Percentiles rank a stretch among this genome's conserved stretches.
phyloP scores from a whole-genome alignment of 352 stramenopile species.

The Phytophthora syringae region DNA sequence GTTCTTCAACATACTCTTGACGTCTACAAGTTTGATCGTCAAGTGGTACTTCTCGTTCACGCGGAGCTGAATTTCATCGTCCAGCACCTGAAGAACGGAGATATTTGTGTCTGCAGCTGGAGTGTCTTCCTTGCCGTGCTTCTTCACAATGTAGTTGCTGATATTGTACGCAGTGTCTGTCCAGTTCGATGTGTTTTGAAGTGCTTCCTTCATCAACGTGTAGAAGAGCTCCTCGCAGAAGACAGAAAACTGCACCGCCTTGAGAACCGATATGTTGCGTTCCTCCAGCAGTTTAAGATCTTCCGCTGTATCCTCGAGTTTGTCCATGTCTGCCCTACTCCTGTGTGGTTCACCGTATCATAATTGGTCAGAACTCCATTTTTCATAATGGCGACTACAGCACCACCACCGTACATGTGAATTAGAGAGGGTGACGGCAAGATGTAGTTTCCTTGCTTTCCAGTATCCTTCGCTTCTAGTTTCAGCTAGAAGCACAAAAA shows the following conservation, averaged over 20 bases:
- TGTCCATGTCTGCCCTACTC: slow-evolving; percentile 61
- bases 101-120: slow-evolving; percentile 40
- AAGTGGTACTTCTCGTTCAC: slow-evolving; percentile 81
- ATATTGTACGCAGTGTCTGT: slow-evolving; percentile 72
- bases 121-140: slow-evolving; percentile 45
- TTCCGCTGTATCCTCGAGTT: slow-evolving; percentile 63
- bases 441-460: slow-evolving; percentile 44
- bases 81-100: slow-evolving; percentile 78
- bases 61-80: slow-evolving; percentile 82
- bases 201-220: slow-evolving; percentile 81
- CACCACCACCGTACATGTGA: slow-evolving; percentile 44
- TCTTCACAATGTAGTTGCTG: slow-evolving; percentile 63
- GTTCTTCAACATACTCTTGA: slow-evolving; percentile 42
- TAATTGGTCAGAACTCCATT: not conserved
- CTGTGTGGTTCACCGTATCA: slow-evolving; percentile 23
- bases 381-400: not conserved
- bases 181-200: slow-evolving; percentile 72
- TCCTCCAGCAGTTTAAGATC: slow-evolving; percentile 70
- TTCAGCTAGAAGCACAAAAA: slow-evolving; percentile 34
- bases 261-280: slow-evolving; percentile 73
- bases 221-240: slow-evolving; percentile 90
- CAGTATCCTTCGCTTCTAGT: slow-evolving; percentile 45
- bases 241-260: slow-evolving; percentile 86
- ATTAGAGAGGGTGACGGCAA: slow-evolving; percentile 49
- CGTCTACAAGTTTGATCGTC: slow-evolving; percentile 74